Conservation (phyloP, 495 filamentous ascomycete species). For the Gamarada debralockiae region DNA sequence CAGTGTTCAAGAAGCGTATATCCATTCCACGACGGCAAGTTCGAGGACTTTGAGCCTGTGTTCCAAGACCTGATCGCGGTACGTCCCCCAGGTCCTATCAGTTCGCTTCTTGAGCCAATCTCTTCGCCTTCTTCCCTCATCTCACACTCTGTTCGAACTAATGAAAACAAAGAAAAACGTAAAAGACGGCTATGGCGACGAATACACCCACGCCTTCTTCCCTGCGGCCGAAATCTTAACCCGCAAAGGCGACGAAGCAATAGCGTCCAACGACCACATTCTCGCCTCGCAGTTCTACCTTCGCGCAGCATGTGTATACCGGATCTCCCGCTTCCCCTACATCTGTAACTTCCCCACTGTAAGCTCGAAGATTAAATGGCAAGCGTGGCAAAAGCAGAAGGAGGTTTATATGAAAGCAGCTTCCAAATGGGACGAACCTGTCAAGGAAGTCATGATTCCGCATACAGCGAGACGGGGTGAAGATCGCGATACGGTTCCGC, state of each 20-base stretch:
- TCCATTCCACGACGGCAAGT: constrained; percentile 71
- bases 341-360: constrained; percentile 43
- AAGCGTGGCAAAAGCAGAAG: constrained; percentile 68
- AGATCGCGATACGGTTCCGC: constrained; percentile 57
- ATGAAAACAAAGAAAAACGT: constrained; percentile 49
- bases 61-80: constrained; percentile 60
- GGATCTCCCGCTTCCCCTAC: constrained; percentile 73
- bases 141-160: too few relatives aligned
- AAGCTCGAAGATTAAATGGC: constrained; percentile 44
- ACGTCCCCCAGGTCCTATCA: constrained; percentile 20
- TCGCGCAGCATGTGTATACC: constrained; percentile 65
- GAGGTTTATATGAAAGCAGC: constrained; percentile 57
- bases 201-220: constrained; percentile 62
- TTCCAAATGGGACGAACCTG: constrained; percentile 44
- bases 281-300: constrained; percentile 59
- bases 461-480: constrained; percentile 42
- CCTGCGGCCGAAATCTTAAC: constrained; percentile 52
- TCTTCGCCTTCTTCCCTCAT: too few relatives aligned
- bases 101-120: too few relatives aligned
- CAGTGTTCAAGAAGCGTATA: constrained; percentile 45
- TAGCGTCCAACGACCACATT: constrained; percentile 35
- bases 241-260: constrained; percentile 35
- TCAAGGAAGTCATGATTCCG: constrained; percentile 59
- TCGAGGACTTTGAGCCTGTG: constrained; percentile 71
- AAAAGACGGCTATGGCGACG: constrained; percentile 59